Evolutionary conservation across 2,329 filamentous ascomycete species (phyloP), one percentile per base, ranked within the genome.

Genomic region (Pestalotiopsis sp.): DNA sequence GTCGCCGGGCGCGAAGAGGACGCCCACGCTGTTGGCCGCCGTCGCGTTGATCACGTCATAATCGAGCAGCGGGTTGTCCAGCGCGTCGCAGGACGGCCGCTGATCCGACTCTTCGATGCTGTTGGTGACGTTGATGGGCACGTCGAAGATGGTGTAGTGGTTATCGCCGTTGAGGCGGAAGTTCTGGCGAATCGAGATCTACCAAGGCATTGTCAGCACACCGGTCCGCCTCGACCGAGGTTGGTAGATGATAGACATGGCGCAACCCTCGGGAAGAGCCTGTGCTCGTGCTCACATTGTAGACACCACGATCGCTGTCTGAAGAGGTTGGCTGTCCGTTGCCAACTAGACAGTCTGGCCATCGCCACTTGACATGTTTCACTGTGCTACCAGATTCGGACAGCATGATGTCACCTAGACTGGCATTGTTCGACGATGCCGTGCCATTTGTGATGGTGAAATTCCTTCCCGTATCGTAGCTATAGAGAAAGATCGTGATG

Each of bases 301-400:
- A 93, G 20, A 82, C 80, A 2, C 90, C 91, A 2, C 89, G 83
- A 27, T 85, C 86, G 65, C 85, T 88, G 68, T 81, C 81, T 0
- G 79, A 77, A 3, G 79, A 76, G 1, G 77, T 73, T 31, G 85
- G 82, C 71, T 85, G 77, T 2, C 88, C 89, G 64, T 90, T 81
- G 20, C 91, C 91, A 2, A 89, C 87, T 0, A 93, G 82, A 73
- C 91, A 93, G 69, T 87, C 85, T 0, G 91, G 91, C 91, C 91
- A 93, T 23, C 87, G 82, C 89, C 91, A 93, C 75, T 90, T 90
- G 70, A 93, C 85, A 75, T 93, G 91, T 76, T 93, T 93, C 58
- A 93, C 91, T 0, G 91, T 93, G 75, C 90, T 91, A 3, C 87
- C 86, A 0, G 85, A 79, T 75, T 93, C 90, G 70, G 91, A 87